phyloP scores from a whole-genome alignment of 257 asterid genomes.

The Henckelia pumila region DNA sequence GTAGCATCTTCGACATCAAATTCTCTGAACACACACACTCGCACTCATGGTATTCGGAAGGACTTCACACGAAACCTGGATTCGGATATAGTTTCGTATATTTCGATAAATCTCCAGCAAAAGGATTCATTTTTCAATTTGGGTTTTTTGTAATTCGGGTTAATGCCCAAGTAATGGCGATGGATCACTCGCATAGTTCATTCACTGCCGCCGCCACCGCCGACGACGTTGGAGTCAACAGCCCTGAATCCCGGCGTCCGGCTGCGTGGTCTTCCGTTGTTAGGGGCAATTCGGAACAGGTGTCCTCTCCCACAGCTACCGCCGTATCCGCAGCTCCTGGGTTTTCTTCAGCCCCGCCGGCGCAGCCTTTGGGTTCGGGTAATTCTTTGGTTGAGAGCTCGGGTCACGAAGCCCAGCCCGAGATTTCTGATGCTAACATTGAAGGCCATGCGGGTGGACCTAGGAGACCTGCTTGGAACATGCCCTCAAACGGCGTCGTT shows the following conservation, averaged over 20 bases:
- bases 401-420: slow-evolving; percentile 17
- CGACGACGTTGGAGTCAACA: slow-evolving; percentile 1
- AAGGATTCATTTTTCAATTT: neutral
- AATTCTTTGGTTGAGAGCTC: slow-evolving; percentile 23
- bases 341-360: slow-evolving; percentile 28
- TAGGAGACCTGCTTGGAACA: too few species aligned
- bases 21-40: neutral
- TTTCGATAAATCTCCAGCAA: neutral
- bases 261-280: slow-evolving; percentile 42
- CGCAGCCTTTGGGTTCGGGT: slow-evolving; percentile 21
- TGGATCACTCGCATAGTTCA: slow-evolving; percentile 12
- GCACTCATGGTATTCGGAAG: neutral
- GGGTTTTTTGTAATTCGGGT: slow-evolving; percentile 28
- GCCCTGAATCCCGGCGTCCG: slow-evolving; percentile 24
- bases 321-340: neutral
- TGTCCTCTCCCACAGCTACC: slow-evolving; percentile 1
- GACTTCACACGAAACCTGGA: too few species aligned
- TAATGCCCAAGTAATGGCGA: neutral
- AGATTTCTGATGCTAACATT: too few species aligned
- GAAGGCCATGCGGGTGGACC: too few species aligned
- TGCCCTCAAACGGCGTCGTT: too few species aligned
- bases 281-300: slow-evolving; percentile 28
- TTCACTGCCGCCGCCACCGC: neutral
- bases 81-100: neutral
- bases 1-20: neutral